A percentile compares a stretch with the other conserved stretches of the same genome.
phyloP scores from a whole-genome alignment of 805 yeast genomes.

The Metschnikowia gelsemii region DNA sequence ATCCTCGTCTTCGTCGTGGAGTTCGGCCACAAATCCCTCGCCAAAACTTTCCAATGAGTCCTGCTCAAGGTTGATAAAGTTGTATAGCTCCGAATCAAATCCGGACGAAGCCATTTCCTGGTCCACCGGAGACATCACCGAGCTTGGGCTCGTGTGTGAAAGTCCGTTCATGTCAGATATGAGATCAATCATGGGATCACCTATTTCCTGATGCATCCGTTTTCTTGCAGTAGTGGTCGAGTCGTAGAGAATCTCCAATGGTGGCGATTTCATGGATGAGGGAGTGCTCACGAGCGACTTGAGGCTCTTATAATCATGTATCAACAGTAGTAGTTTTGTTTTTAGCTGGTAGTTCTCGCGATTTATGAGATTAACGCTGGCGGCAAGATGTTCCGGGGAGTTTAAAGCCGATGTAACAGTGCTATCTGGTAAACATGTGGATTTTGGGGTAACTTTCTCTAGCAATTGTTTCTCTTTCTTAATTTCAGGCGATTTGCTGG shows the following conservation, averaged over 20 bases:
- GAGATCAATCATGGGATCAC: slow-evolving; percentile 26
- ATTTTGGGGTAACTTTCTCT: neutral
- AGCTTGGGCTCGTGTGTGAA: slow-evolving; percentile 22
- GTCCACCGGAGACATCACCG: slow-evolving; percentile 11
- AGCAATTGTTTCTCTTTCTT: slow-evolving; percentile 1
- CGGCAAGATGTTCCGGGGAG: slow-evolving; percentile 15
- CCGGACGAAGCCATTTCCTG: slow-evolving; percentile 7
- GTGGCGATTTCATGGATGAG: slow-evolving; percentile 3
- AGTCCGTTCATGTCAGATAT: slow-evolving; percentile 30
- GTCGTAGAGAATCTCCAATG: slow-evolving; percentile 15
- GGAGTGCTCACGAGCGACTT: slow-evolving; percentile 29
- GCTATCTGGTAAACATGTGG: neutral
- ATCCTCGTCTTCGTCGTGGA: slow-evolving; percentile 24
- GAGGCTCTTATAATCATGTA: slow-evolving; percentile 41
- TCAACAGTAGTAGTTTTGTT: slow-evolving; percentile 33
- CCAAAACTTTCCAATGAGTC: slow-evolving; percentile 20
- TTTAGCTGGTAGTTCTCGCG: slow-evolving; percentile 38
- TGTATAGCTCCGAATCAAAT: slow-evolving; percentile 23
- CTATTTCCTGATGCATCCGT: slow-evolving; percentile 20
- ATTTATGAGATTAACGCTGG: slow-evolving; percentile 24
- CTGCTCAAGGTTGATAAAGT: slow-evolving; percentile 29
- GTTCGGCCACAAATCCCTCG: slow-evolving; percentile 4
- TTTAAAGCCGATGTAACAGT: slow-evolving; percentile 1
- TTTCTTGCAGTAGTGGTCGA: slow-evolving; percentile 23
- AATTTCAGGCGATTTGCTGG: neutral